These are phyloP conservation scores for Paramyrothecium roridum DNA, from an alignment of 2,329 filamentous ascomycete species.

Conservation along the genomic window DNA sequence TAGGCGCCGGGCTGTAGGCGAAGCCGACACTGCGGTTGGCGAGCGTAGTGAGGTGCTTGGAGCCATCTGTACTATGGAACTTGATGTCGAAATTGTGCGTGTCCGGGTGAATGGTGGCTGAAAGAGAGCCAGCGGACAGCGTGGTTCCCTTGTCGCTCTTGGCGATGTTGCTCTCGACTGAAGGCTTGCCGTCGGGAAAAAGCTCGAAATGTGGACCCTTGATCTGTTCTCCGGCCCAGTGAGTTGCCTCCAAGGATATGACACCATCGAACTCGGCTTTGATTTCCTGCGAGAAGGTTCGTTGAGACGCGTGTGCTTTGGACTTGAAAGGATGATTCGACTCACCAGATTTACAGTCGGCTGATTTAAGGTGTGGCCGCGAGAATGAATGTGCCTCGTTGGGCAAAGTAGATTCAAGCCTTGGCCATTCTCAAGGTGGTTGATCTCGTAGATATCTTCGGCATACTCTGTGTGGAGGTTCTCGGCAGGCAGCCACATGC, in stretches of 20 bases:
- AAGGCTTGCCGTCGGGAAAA: slow-evolving; percentile 30
- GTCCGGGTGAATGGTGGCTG: slow-evolving; percentile 29
- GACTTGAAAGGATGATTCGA: slow-evolving; percentile 2
- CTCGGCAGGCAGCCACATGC: slow-evolving; percentile 62
- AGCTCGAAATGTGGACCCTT: slow-evolving; percentile 36
- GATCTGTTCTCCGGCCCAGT: slow-evolving; percentile 33
- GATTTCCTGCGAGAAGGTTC: slow-evolving; percentile 17
- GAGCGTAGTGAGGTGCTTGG: slow-evolving; percentile 32
- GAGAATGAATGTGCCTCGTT: slow-evolving; percentile 46
- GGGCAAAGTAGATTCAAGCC: slow-evolving; percentile 54
- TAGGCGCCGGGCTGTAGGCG: slow-evolving; percentile 29
- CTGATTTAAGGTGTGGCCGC: slow-evolving; percentile 54
- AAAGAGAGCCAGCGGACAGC: slow-evolving; percentile 30
- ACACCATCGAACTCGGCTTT: slow-evolving; percentile 35
- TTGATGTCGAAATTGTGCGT: slow-evolving; percentile 34
- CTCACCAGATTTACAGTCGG: slow-evolving; percentile 42
- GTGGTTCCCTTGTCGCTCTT: slow-evolving; percentile 30
- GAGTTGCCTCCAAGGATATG: slow-evolving; percentile 35
- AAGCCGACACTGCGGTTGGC: slow-evolving; percentile 36
- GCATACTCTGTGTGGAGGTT: slow-evolving; percentile 61
- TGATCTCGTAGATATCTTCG: slow-evolving; percentile 56
- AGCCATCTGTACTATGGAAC: slow-evolving; percentile 32
- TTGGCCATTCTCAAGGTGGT: slow-evolving; percentile 40
- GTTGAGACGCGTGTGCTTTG: not conserved
- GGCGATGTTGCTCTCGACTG: slow-evolving; percentile 20